These are phyloP conservation scores for Aspergillus fumigatus DNA, from an alignment of 2,329 filamentous ascomycete genomes.

Conservation along the genomic window DNA sequence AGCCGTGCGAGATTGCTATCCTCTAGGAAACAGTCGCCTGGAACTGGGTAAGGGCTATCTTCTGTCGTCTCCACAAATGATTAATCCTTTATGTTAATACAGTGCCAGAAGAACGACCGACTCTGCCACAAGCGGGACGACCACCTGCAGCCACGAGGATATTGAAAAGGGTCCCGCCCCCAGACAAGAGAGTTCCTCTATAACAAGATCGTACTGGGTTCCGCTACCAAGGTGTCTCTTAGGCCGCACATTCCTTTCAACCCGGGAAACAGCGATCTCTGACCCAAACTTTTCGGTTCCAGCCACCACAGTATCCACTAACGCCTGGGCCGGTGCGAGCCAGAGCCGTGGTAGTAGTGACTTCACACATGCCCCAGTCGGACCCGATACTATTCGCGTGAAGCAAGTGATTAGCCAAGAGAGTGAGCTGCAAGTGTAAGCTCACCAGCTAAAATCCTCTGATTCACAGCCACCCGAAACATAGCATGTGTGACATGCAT, in stretches of 20 bases:
- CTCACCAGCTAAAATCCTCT: background rate
- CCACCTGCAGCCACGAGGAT: constrained; percentile 8
- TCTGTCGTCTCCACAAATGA: background rate
- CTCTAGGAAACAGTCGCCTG: constrained; percentile 14
- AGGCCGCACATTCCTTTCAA: constrained; percentile 5
- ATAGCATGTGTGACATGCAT: background rate
- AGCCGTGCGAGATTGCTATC: constrained; percentile 26
- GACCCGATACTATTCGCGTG: constrained; percentile 25
- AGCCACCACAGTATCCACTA: constrained; percentile 25
- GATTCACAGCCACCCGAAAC: too few relatives aligned
- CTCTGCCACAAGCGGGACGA: background rate
- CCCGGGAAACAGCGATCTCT: constrained; percentile 7
- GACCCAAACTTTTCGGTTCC: constrained; percentile 15
- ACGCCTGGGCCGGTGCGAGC: constrained; percentile 28
- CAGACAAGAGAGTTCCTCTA: background rate
- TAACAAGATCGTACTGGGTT: constrained; percentile 8
- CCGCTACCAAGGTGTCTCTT: constrained; percentile 11
- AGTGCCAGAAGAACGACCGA: constrained; percentile 6
- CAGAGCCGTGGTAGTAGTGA: constrained; percentile 23
- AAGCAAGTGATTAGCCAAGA: constrained; percentile 33
- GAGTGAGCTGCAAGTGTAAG: constrained; percentile 22
- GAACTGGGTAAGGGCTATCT: constrained; percentile 13
- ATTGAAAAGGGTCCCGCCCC: constrained; percentile 18
- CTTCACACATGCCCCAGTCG: constrained; percentile 5
- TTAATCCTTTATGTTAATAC: constrained; percentile 1